Base-by-base conservation (phyloP, 768 basidiomycete genomes). In the Podaxis sp. region DNA sequence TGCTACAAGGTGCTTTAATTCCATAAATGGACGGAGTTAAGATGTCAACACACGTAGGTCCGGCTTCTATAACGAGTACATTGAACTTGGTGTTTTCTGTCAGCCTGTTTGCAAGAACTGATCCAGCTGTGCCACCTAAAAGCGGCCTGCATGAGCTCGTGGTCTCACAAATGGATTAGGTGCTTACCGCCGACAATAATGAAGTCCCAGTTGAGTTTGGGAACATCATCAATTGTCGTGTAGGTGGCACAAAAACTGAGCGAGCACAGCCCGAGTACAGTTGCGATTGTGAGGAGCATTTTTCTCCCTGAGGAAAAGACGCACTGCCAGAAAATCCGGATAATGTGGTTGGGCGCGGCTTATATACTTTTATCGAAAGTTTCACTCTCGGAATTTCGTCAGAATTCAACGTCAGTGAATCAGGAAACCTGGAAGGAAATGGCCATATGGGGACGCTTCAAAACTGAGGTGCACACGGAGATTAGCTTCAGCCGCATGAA, bases 51-150 rank as follows among this genome's bases (percentile, higher is more conserved):
- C 51, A 67, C 66, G 64, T 63, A 2, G 66, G 66, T 6, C 66
- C 66, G 0, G 64, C 60, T 57, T 67, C 64, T 15, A 67, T 55
- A 9, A 67, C 28, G 2, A 67, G 61, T 7, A 67, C 66, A 26
- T 67, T 61, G 48, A 55, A 61, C 22, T 59, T 15, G 7, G 61
- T n/a, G 13, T 55, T 59, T 44, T 67, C 66, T 24, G 75, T 68
- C 22, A 76, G 65, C 4, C 75, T 65, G 55, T 69, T 76, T 12
- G 73, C 74, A 36, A 67, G 42, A 9, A 74, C 74, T 15, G 64
- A 67, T 5, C 75, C 75, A 24, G 73, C 73, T 1, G 71, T 73
- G 22, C 72, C 71, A 26, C 69, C 72, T 73, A 52, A 33, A 42
- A 15, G 15, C 46, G n/a, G 19, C 12, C n/a, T 46, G 30, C 30